Percentiles rank a stretch among this genome's conserved stretches.
Evolutionary conservation across 2,329 filamentous ascomycete genomes (phyloP).

Genomic region (Cyanodermella asteris): DNA sequence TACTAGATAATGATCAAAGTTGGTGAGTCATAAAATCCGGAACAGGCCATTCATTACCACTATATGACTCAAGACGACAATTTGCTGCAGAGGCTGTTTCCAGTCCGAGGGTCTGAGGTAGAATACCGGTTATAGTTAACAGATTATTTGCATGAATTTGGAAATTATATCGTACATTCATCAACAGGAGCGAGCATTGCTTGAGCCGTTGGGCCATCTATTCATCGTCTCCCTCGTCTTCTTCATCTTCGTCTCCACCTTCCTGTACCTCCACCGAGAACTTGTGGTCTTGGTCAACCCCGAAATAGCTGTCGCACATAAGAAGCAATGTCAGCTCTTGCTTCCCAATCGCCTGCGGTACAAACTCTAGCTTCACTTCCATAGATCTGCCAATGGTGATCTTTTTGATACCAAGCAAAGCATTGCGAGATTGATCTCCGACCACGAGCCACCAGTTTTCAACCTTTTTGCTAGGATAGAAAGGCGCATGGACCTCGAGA

Average conservation of each 20-base stretch:
- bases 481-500: slow-evolving; percentile 75
- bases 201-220: too few species aligned
- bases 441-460: slow-evolving; percentile 99
- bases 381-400: slow-evolving; percentile 66
- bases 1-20: too few species aligned
- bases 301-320: slow-evolving; percentile 94
- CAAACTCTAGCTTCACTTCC: slow-evolving; percentile 65
- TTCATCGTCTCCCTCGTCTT: slow-evolving; percentile 57
- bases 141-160: too few species aligned
- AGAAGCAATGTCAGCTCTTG: slow-evolving; percentile 79
- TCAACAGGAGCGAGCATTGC: too few species aligned
- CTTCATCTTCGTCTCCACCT: slow-evolving; percentile 84
- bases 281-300: slow-evolving; percentile 83
- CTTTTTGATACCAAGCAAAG: slow-evolving; percentile 77
- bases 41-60: too few species aligned
- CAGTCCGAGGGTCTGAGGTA: too few species aligned
- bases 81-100: too few species aligned
- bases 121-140: too few species aligned
- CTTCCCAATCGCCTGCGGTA: slow-evolving; percentile 60
- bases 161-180: too few species aligned
- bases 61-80: too few species aligned
- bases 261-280: slow-evolving; percentile 75
- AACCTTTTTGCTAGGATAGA: slow-evolving; percentile 78
- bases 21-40: too few species aligned
- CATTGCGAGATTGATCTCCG: slow-evolving; percentile 75